Base-by-base conservation (phyloP, 306 rosid species). In the Fragaria ananassa region DNA sequence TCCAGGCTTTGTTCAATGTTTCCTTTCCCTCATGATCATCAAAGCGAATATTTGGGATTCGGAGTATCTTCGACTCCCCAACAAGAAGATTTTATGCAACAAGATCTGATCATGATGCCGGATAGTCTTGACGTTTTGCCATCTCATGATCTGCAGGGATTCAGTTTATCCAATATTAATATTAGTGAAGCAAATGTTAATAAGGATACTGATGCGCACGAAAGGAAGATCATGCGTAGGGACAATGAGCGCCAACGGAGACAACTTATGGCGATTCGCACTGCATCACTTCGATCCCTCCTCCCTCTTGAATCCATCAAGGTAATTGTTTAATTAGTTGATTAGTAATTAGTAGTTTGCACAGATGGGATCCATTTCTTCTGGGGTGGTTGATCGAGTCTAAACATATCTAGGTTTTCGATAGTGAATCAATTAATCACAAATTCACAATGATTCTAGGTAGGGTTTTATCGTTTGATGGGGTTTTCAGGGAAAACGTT, bases 401-500 rank as follows among this genome's bases (percentile, higher is more conserved):
- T 42, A 2, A 9, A 14, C 11, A n/a, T 19, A 8, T 53, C 70
- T 27, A 76, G 23, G 69, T 63, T 67, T 54, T 50, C 9, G 6
- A 23, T 9, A 3, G 34, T 51, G 8, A 50, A 41, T 37, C 10
- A 50, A 31, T 31, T 31, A 31, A 34, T 17, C 35, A 4, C 6
- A n/a, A 29, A 37, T 37, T 37, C 41, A 8, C 6, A 41, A 6
- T 4, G 19, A 17, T 60, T 37, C 39, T 66, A 85, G 80, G 29
- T 70, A 84, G 83, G 82, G 87, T 76, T 79, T 57, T 61, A 7
- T 6, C 70, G 12, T 44, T 70, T 77, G 69, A 54, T 56, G 17
- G 10, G n/a, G 54, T 15, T 27, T 88, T 42, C 83, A 93, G 98
- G 98, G 96, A 78, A 93, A 88, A 76, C 96, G 96, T 72, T 86